phyloP scores from a whole-genome alignment of 2,329 filamentous ascomycete species.

The Trichoderma sp. region DNA sequence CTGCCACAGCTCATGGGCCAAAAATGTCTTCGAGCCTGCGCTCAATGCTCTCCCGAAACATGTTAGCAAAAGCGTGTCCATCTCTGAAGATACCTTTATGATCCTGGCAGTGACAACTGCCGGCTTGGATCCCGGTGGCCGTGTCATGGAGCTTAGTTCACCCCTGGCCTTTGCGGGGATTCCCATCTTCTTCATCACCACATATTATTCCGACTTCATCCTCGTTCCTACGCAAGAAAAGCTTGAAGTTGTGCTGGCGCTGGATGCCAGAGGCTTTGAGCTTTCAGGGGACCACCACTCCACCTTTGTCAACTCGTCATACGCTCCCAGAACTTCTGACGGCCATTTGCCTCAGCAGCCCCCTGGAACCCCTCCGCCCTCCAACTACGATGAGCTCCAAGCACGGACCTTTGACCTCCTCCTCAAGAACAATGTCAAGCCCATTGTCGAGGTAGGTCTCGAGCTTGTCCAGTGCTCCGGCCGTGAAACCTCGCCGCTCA shows the following conservation, averaged over 20 bases:
- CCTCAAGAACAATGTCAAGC: constrained; percentile 73
- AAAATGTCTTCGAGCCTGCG: constrained; percentile 72
- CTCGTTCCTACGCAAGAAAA: constrained; percentile 78
- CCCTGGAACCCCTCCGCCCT: constrained; percentile 73
- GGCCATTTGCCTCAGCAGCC: constrained; percentile 40
- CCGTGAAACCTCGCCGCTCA: constrained; percentile 48
- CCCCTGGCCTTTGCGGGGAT: constrained; percentile 90
- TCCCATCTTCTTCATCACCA: constrained; percentile 97
- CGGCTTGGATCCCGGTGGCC: constrained; percentile 85
- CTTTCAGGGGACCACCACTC: constrained; percentile 74
- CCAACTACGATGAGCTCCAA: constrained; percentile 78
- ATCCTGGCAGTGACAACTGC: constrained; percentile 89
- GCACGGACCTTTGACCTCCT: constrained; percentile 80
- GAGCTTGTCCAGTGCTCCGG: constrained; percentile 83
- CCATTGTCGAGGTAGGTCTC: constrained; percentile 67
- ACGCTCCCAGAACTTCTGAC: constrained; percentile 36
- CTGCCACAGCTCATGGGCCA: constrained; percentile 75
- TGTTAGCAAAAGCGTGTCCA: constrained; percentile 59
- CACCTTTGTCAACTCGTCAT: constrained; percentile 61
- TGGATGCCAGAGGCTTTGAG: constrained; percentile 79
- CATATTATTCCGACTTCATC: constrained; percentile 97
- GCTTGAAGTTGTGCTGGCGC: constrained; percentile 71
- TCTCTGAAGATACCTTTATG: constrained; percentile 82
- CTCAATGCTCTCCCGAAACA: constrained; percentile 63
- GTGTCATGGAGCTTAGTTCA: constrained; percentile 87